Evolutionary conservation across 164 flowering plant genomes (phyloP).

Genomic region (Piper longum): DNA sequence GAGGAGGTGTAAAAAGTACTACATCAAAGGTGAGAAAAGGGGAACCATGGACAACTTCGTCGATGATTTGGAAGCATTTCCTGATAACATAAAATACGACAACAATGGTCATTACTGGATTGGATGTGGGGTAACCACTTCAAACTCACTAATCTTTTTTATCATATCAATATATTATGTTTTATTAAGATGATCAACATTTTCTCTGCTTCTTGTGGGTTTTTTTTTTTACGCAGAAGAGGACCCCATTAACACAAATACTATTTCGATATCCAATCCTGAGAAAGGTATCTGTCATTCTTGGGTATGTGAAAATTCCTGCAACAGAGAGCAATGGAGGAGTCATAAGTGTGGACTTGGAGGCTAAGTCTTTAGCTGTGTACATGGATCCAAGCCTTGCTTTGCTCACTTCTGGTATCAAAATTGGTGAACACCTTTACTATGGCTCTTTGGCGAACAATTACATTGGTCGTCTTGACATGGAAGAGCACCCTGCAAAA

Average conservation of each 20-base stretch:
- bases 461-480: slow-evolving; percentile 44
- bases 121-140: slow-evolving; percentile 29
- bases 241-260: slow-evolving; percentile 8
- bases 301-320: slow-evolving; percentile 10
- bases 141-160: too few relatives aligned
- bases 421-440: slow-evolving; percentile 40
- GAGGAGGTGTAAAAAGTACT: slow-evolving; percentile 1
- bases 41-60: slow-evolving; percentile 47
- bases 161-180: too few relatives aligned
- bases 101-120: slow-evolving; percentile 59
- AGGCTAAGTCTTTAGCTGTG: slow-evolving; percentile 36
- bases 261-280: slow-evolving; percentile 16
- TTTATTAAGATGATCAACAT: too few relatives aligned
- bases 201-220: not conserved
- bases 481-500: slow-evolving; percentile 4
- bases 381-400: slow-evolving; percentile 24
- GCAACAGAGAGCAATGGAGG: slow-evolving; percentile 20
- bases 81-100: slow-evolving; percentile 60
- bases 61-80: slow-evolving; percentile 41
- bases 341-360: slow-evolving; percentile 38
- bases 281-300: slow-evolving; percentile 22
- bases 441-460: slow-evolving; percentile 21
- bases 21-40: slow-evolving; percentile 31
- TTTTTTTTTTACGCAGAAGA: slow-evolving; percentile 11
- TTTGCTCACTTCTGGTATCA: slow-evolving; percentile 23